Percentiles rank a stretch among this genome's conserved stretches.
Evolutionary conservation across 2,329 filamentous ascomycete genomes (phyloP).

Genomic region (Diplodia intermedia): DNA sequence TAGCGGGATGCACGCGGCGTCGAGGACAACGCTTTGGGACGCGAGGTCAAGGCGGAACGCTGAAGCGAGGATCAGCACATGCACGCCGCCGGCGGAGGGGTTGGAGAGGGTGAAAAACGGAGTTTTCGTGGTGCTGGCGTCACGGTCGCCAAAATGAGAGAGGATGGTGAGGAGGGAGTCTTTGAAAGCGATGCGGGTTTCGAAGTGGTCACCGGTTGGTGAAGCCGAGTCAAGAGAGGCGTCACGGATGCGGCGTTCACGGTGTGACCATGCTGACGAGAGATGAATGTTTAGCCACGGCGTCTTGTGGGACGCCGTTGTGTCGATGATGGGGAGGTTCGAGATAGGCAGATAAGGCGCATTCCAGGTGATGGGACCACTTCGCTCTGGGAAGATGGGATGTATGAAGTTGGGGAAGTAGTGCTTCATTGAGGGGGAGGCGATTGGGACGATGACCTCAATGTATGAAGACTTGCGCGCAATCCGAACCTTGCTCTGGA

Average conservation of each 20-base stretch:
- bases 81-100: conserved; percentile 29
- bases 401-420: conserved; percentile 34
- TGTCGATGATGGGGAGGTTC: conserved; percentile 37
- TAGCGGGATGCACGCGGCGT: conserved; percentile 46
- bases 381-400: conserved; percentile 17
- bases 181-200: conserved; percentile 39
- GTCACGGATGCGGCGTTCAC: conserved; percentile 35
- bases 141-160: conserved; percentile 34
- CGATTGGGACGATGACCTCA: conserved; percentile 41
- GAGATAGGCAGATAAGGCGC: conserved; percentile 39
- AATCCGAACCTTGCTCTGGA: conserved; percentile 38
- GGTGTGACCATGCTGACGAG: conserved; percentile 37
- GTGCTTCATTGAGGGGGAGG: conserved; percentile 24
- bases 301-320: background rate
- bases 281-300: conserved; percentile 36
- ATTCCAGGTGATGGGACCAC: conserved; percentile 36
- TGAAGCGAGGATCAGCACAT: conserved; percentile 40
- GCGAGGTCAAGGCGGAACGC: conserved; percentile 44
- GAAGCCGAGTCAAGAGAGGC: background rate
- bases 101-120: conserved; percentile 37
- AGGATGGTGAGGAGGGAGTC: conserved; percentile 41
- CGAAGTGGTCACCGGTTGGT: conserved; percentile 4
- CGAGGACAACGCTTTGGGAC: conserved; percentile 43
- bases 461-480: conserved; percentile 44
- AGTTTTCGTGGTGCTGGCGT: background rate